A percentile compares a stretch with the other conserved stretches of the same genome.
These are phyloP conservation scores for Echites panduratus DNA, from an alignment of 257 asterid genomes.

Conservation along the genomic window DNA sequence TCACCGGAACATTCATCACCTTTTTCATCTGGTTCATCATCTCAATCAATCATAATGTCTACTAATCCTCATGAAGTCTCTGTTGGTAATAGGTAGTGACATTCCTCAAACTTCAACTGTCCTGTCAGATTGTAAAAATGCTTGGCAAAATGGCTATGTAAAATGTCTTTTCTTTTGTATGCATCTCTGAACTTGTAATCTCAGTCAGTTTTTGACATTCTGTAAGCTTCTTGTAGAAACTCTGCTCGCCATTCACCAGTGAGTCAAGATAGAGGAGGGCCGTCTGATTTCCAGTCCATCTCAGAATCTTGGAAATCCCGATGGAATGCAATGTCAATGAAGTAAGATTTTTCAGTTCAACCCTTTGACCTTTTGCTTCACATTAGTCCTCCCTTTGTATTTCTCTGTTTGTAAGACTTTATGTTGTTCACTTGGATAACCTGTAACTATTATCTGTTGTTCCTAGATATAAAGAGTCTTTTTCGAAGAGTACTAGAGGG, in stretches of 20 bases:
- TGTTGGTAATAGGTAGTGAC: constrained; percentile 44
- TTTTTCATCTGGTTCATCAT: constrained; percentile 41
- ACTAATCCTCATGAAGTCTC: constrained; percentile 28
- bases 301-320: constrained; percentile 85
- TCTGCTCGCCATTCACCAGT: constrained; percentile 31
- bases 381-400: not conserved
- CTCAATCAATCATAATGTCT: constrained; percentile 35
- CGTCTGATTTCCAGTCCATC: constrained; percentile 66
- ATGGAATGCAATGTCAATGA: constrained; percentile 62
- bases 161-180: not conserved
- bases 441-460: constrained; percentile 11
- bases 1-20: constrained; percentile 23
- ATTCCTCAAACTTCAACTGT: constrained; percentile 14
- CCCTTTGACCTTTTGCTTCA: not conserved
- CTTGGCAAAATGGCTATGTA: not conserved
- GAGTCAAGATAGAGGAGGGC: constrained; percentile 67
- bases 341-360: constrained; percentile 36
- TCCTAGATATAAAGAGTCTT: constrained; percentile 76
- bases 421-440: constrained; percentile 8
- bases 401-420: not conserved
- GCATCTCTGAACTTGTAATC: not conserved
- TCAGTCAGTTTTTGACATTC: not conserved
- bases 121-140: not conserved
- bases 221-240: constrained; percentile 35
- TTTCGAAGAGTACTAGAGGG: constrained; percentile 74